These are phyloP conservation scores for Diplodia scrobiculata DNA, from an alignment of 2,329 filamentous ascomycete species.

Conservation along the genomic window DNA sequence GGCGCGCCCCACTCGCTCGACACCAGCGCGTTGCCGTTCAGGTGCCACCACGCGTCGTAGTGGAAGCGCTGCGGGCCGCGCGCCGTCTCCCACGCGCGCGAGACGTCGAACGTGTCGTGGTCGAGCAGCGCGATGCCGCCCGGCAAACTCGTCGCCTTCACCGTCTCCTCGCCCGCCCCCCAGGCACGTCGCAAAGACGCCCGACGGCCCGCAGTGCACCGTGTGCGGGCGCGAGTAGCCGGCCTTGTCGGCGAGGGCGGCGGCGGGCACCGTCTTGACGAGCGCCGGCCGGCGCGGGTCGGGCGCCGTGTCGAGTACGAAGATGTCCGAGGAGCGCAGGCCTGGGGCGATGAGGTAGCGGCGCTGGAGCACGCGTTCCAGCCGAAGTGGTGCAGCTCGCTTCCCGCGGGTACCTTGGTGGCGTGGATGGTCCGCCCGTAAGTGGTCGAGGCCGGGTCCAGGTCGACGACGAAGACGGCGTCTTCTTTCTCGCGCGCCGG, in stretches of 20 bases:
- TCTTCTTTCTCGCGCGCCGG: not conserved
- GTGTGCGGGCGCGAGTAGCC: constrained; percentile 13
- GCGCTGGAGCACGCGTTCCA: constrained; percentile 12
- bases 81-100: constrained; percentile 4
- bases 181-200: constrained; percentile 4
- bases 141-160: not conserved
- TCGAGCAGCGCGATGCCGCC: constrained; percentile 9
- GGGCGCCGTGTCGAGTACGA: not conserved
- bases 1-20: constrained; percentile 9
- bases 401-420: not conserved
- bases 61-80: constrained; percentile 13
- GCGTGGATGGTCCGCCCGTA: not conserved
- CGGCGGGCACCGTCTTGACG: constrained; percentile 1
- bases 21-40: constrained; percentile 8
- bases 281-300: not conserved
- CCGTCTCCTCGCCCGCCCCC: not conserved
- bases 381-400: constrained; percentile 12
- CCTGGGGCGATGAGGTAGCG: constrained; percentile 1
- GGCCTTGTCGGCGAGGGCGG: not conserved
- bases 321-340: constrained; percentile 10
- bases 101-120: constrained; percentile 3
- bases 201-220: constrained; percentile 2
- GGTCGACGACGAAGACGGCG: constrained; percentile 11
- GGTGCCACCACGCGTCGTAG: constrained; percentile 17
- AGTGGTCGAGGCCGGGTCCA: not conserved